Base-by-base conservation (phyloP, 345 rosid species). In the Adansonia digitata region DNA sequence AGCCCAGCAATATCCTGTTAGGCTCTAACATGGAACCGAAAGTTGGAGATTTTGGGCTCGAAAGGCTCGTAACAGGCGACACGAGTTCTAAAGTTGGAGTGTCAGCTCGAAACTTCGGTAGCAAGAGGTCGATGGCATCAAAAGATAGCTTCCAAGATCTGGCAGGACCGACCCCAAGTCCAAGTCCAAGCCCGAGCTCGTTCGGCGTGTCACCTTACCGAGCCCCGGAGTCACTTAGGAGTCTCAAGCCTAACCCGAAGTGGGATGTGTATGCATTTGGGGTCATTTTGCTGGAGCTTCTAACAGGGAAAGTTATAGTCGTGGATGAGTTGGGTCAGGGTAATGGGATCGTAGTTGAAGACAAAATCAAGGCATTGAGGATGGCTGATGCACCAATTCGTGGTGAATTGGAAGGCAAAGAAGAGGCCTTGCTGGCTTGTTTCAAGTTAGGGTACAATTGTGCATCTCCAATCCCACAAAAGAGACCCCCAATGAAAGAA, bases 261-360 rank as follows among this genome's bases (percentile, higher is more conserved):
- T 95, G 99, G 99, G 99, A 95, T 7, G 94, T 87, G 69, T 95
- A 87, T 67, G 81, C 97, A 0, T 95, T 91, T 10, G 99, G 99
- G 71, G 84, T 90, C 11, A 87, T 95, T 17, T 69, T 91, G 72
- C 89, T 95, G 0, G 99, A 95, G 85, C 83, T 95, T 7, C 71
- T 95, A 29, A 89, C 97, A 0, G 99, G 99, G 52, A 95, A 93
- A 74, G 85, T 81, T 13, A 65, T 66, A 51, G 77, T 72, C 15
- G 92, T 90, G 48, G 99, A 95, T 13, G 98, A 95, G 78, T 59
- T 89, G 81, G 98, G 98, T n/a, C 97, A 89, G 55, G 96, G 85
- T 17, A 93, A 89, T 35, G 99, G 98, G 81, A 84, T 91, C 2
- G 72, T 75, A 3, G 62, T 29, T 17, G 93, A 95, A 2, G 98